Base-by-base conservation (phyloP, 805 yeast genomes). In the Candida dendrica region DNA sequence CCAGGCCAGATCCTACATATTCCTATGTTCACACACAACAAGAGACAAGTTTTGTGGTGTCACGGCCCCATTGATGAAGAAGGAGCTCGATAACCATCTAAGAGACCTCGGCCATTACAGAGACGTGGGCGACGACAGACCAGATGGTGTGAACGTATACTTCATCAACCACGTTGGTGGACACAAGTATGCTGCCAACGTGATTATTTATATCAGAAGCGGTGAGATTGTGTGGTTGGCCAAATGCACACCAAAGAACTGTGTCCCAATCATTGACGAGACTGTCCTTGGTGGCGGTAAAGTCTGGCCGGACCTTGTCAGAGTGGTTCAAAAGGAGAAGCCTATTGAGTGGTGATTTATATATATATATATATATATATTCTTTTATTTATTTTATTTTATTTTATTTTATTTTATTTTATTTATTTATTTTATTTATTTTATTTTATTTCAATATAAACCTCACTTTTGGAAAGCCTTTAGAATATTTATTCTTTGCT, bases 41-140 rank as follows among this genome's bases (percentile, higher is more conserved):
- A 79, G 98, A 60, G 98, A 91, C 59, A 90, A 88, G 60, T 70
- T 91, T 47, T 91, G 98, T 63, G 97, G 96, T 38, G 69, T 88
- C 37, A 87, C 97, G 1, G 98, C 98, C 0, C 97, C 97, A 13
- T 74, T 87, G 31, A 74, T 91, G 81, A 83, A 80, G 56, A 81
- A 77, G 49, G 88, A 84, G 46, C 76, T 91, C 60, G 95, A 88
- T 37, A 58, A 72, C 8, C 75, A 83, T 49, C 66, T 91, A 35
- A 69, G 95, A 44, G 86, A 85, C 4, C 66, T 74, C 30, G 95
- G 80, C 3, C 65, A 85, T 15, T 76, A 77, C 50, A 72, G 98
- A 53, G 97, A 91, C 60, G 59, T 65, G 26, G 82, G 84, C 11
- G 97, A 90, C 59, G 72, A 69, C 38, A 72, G 89, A 42, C 79